Percentiles rank a stretch among this genome's conserved stretches.
Evolutionary conservation across 2,329 filamentous ascomycete genomes (phyloP).

Genomic region (Trichoderma arundinaceum): DNA sequence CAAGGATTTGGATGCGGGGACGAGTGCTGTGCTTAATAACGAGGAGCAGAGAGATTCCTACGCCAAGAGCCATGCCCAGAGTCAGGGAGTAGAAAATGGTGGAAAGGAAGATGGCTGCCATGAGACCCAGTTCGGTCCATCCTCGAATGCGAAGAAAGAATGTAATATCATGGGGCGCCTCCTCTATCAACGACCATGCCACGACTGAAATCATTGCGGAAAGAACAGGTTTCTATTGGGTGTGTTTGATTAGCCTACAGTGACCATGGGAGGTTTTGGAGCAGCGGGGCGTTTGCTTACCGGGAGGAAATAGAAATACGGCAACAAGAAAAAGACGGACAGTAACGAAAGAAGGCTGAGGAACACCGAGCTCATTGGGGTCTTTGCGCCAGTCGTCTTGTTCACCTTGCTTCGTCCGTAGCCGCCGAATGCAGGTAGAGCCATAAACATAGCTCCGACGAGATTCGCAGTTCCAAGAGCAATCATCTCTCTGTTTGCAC

Average conservation of each 20-base stretch:
- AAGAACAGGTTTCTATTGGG: constrained; percentile 80
- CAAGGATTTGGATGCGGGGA: constrained; percentile 93
- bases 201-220: constrained; percentile 95
- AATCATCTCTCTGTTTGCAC: constrained; percentile 90
- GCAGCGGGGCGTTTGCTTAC: constrained; percentile 57
- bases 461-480: constrained; percentile 90
- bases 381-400: constrained; percentile 86
- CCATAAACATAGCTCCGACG: constrained; percentile 90
- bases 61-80: constrained; percentile 90
- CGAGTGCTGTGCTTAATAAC: constrained; percentile 90
- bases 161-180: constrained; percentile 86
- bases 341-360: constrained; percentile 82
- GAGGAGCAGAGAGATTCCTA: constrained; percentile 86
- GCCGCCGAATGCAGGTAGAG: constrained; percentile 90
- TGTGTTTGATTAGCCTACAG: neutral
- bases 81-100: constrained; percentile 96
- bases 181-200: constrained; percentile 91
- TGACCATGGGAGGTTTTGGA: neutral
- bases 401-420: constrained; percentile 97
- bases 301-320: constrained; percentile 95
- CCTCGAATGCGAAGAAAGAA: constrained; percentile 89
- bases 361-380: constrained; percentile 90
- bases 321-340: constrained; percentile 80
- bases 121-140: constrained; percentile 83
- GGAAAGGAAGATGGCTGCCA: constrained; percentile 86